phyloP scores from a whole-genome alignment of 345 rosid genomes.

The Physaria fendleri region DNA sequence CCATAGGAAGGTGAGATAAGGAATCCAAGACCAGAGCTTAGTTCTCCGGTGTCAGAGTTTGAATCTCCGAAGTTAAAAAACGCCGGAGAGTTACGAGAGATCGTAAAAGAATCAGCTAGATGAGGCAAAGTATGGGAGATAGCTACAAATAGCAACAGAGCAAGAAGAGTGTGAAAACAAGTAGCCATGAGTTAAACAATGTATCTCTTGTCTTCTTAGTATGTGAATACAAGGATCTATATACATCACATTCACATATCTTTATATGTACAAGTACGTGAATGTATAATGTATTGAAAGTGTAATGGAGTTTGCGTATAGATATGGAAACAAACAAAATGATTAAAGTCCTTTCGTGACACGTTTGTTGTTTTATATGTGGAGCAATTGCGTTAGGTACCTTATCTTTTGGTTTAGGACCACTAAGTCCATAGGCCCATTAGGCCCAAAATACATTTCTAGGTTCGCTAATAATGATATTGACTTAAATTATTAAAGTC shows the following conservation, averaged over 20 bases:
- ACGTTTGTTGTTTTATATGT: background rate
- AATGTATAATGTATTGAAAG: background rate
- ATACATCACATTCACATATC: background rate
- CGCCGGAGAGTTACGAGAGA: conserved; percentile 38
- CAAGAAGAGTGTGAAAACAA: background rate
- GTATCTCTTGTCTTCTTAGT: background rate
- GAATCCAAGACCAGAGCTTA: conserved; percentile 38
- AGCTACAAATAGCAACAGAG: background rate
- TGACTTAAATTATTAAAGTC: background rate
- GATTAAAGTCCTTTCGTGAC: conserved; percentile 20
- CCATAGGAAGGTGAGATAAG: conserved; percentile 34
- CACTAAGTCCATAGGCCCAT: background rate
- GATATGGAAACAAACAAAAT: conserved; percentile 15
- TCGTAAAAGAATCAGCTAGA: conserved; percentile 10
- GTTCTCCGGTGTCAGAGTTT: conserved; percentile 48
- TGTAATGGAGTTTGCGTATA: conserved; percentile 13
- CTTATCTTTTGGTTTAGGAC: background rate
- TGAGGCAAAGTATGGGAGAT: background rate
- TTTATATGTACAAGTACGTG: background rate
- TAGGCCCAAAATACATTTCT: background rate
- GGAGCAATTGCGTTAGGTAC: background rate
- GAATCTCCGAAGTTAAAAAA: conserved; percentile 57
- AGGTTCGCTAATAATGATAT: background rate
- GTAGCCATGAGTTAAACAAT: conserved; percentile 5
- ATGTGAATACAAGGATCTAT: background rate